Evolutionary conservation across 148 eudicot genomes (phyloP).

Genomic region (Rhododendron molle): DNA sequence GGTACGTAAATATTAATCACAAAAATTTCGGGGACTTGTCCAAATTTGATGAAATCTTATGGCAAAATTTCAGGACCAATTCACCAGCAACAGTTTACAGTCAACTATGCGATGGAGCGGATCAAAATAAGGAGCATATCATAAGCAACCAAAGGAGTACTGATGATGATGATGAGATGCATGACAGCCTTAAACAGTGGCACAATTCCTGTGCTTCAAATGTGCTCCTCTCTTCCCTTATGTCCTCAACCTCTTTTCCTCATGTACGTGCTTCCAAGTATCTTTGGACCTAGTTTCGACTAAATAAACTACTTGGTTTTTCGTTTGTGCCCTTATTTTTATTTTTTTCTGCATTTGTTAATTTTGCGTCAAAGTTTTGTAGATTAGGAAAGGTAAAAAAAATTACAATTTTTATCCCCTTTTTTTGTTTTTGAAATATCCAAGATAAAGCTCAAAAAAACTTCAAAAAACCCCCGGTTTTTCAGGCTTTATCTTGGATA

Average conservation of each 20-base stretch:
- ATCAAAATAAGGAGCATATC: neutral
- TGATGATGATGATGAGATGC: neutral
- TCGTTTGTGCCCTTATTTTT: no score
- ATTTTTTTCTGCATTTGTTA: no score
- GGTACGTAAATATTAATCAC: no score
- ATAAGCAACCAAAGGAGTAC: neutral
- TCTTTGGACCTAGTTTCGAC: neutral
- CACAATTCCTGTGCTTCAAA: conserved; percentile 32
- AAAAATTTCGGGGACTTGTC: no score
- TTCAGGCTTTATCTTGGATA: no score
- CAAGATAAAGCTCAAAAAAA: no score
- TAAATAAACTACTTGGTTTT: no score
- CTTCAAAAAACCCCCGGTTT: no score
- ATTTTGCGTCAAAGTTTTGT: no score
- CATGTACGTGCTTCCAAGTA: conserved; percentile 12
- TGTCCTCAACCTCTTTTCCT: conserved; percentile 28
- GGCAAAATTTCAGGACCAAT: conserved; percentile 16
- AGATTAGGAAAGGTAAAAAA: no score
- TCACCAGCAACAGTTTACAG: conserved; percentile 21
- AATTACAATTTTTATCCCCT: no score
- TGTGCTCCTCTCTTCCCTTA: conserved; percentile 29
- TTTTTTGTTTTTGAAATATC: no score
- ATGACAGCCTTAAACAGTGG: conserved; percentile 23
- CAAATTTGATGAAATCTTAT: conserved; percentile 1
- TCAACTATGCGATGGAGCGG: conserved; percentile 12